phyloP scores from a whole-genome alignment of 345 rosid genomes.

The Odontarrhena argentea region DNA sequence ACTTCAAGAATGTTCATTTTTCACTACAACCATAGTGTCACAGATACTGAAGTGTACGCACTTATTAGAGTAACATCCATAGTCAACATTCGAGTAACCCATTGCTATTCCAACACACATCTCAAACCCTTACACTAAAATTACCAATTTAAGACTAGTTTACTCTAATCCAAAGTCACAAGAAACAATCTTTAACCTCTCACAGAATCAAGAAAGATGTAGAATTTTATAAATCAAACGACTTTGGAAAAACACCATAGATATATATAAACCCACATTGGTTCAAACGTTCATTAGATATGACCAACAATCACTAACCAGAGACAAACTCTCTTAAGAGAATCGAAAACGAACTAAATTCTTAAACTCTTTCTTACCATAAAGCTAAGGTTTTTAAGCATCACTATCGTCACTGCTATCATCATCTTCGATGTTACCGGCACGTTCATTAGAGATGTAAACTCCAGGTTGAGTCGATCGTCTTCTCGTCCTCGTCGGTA shows the following conservation, averaged over 20 bases:
- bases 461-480: slow-evolving; percentile 56
- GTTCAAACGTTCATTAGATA: slow-evolving; percentile 29
- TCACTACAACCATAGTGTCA: not conserved
- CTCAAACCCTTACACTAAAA: not conserved
- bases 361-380: slow-evolving; percentile 7
- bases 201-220: slow-evolving; percentile 6
- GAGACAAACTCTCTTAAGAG: slow-evolving; percentile 17
- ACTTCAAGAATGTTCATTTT: slow-evolving; percentile 3
- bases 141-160: slow-evolving; percentile 8
- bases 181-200: not conserved
- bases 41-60: not conserved
- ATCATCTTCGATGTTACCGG: slow-evolving; percentile 30
- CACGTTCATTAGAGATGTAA: slow-evolving; percentile 46
- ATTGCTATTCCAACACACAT: slow-evolving; percentile 4
- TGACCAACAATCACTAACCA: slow-evolving; percentile 17
- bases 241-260: slow-evolving; percentile 24
- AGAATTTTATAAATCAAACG: not conserved
- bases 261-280: slow-evolving; percentile 25
- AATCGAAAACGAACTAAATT: slow-evolving; percentile 29
- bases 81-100: not conserved
- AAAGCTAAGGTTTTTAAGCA: slow-evolving; percentile 41
- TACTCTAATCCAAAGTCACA: slow-evolving; percentile 2
- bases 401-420: slow-evolving; percentile 51
- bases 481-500: slow-evolving; percentile 83
- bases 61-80: slow-evolving; percentile 16